A percentile compares a stretch with the other conserved stretches of the same genome.
phyloP scores from a whole-genome alignment of 2,329 filamentous ascomycete genomes.

The Colletotrichum graminicola region DNA sequence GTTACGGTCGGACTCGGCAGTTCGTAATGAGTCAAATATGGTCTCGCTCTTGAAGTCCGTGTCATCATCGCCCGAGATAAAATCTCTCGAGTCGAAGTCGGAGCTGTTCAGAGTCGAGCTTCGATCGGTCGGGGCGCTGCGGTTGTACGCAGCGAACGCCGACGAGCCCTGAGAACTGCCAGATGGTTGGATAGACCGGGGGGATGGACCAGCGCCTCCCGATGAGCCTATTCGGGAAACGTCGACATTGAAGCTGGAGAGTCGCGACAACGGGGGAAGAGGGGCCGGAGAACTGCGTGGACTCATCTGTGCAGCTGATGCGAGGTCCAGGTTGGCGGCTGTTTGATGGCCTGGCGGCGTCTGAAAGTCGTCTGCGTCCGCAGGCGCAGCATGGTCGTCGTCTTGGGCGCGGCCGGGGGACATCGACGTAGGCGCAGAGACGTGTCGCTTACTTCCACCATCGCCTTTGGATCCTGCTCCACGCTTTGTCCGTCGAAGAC shows the following conservation, averaged over 20 bases:
- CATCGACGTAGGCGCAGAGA: conserved; percentile 63
- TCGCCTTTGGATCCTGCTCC: conserved; percentile 55
- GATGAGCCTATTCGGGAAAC: conserved; percentile 61
- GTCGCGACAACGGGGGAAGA: conserved; percentile 64
- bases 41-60: conserved; percentile 84
- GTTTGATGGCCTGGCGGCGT: conserved; percentile 47
- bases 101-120: conserved; percentile 77
- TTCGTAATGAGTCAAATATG: conserved; percentile 81
- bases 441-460: conserved; percentile 62
- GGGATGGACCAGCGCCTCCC: conserved; percentile 53
- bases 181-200: conserved; percentile 58
- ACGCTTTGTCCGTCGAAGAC: conserved; percentile 68
- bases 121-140: conserved; percentile 60
- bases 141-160: conserved; percentile 56
- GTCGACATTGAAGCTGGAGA: conserved; percentile 69
- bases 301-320: conserved; percentile 48
- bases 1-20: conserved; percentile 74
- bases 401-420: conserved; percentile 48
- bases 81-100: conserved; percentile 74
- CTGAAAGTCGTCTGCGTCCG: conserved; percentile 38
- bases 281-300: conserved; percentile 66
- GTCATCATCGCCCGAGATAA: conserved; percentile 79
- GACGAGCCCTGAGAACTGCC: conserved; percentile 57
- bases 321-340: conserved; percentile 46
- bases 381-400: conserved; percentile 41